Percentiles rank a stretch among this genome's conserved stretches.
These are phyloP conservation scores for Saturnispora kantuleensis DNA, from an alignment of 805 yeast genomes.

Conservation along the genomic window DNA sequence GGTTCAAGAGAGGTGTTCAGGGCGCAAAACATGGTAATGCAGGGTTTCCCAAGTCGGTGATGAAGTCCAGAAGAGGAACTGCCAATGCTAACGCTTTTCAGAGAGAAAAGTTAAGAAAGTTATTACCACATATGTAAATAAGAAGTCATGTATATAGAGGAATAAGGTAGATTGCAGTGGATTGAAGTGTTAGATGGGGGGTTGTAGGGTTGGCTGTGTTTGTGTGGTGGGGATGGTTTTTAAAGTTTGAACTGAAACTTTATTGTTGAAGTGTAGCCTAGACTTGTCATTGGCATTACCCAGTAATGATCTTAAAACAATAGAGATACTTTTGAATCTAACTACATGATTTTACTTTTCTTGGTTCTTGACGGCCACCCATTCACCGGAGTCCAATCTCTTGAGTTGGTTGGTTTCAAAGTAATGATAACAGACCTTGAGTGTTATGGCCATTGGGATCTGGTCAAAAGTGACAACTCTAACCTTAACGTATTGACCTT, in stretches of 20 bases:
- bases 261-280: too few species aligned
- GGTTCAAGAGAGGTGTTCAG: constrained; percentile 57
- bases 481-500: constrained; percentile 70
- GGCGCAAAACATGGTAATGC: constrained; percentile 92
- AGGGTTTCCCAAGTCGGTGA: constrained; percentile 62
- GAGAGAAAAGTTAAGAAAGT: constrained; percentile 46
- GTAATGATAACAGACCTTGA: constrained; percentile 83
- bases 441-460: constrained; percentile 74
- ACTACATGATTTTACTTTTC: background rate
- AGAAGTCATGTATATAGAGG: too few species aligned
- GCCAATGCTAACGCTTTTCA: constrained; percentile 46
- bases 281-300: too few species aligned
- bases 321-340: too few species aligned
- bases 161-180: too few species aligned
- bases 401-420: constrained; percentile 60
- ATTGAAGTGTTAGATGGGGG: too few species aligned
- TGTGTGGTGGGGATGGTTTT: too few species aligned
- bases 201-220: too few species aligned
- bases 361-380: constrained; percentile 33
- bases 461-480: constrained; percentile 79
- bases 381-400: constrained; percentile 38
- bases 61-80: constrained; percentile 52
- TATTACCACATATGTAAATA: constrained; percentile 36
- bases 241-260: too few species aligned
- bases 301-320: too few species aligned